These are phyloP conservation scores for Cytidiella melzeri DNA, from an alignment of 768 basidiomycete species.

Conservation along the genomic window DNA sequence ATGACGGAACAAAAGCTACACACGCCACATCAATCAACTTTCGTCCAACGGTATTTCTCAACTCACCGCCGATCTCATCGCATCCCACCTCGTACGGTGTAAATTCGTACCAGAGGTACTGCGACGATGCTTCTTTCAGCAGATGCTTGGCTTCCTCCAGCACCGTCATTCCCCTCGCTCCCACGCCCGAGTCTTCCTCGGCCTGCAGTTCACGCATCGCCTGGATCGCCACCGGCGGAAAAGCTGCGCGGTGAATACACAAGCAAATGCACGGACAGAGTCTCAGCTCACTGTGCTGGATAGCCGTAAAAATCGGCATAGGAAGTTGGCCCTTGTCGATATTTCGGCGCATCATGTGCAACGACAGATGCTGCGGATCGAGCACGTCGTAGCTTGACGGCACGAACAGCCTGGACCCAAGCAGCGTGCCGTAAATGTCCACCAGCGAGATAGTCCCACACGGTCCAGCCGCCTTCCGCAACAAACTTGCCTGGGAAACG, in stretches of 20 bases:
- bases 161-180: background rate
- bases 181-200: constrained; percentile 9
- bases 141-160: constrained; percentile 7
- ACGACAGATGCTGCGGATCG: constrained; percentile 18
- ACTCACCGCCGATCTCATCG: constrained; percentile 22
- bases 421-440: constrained; percentile 22
- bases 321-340: constrained; percentile 19
- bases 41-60: background rate
- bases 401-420: constrained; percentile 19
- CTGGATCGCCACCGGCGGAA: constrained; percentile 6
- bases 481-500: constrained; percentile 11
- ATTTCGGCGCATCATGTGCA: constrained; percentile 18
- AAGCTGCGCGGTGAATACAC: background rate
- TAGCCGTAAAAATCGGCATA: constrained; percentile 21
- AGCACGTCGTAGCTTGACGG: constrained; percentile 15
- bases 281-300: constrained; percentile 19
- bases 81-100: constrained; percentile 23
- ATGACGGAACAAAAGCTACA: constrained; percentile 23
- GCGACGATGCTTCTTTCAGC: constrained; percentile 8
- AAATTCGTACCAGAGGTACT: constrained; percentile 24
- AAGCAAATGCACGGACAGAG: background rate
- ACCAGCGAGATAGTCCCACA: constrained; percentile 18
- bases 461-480: constrained; percentile 20
- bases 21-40: background rate
- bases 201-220: constrained; percentile 5